These are phyloP conservation scores for Breviolum minutum DNA, from an alignment of 73 alveolate species.

Conservation along the genomic window DNA sequence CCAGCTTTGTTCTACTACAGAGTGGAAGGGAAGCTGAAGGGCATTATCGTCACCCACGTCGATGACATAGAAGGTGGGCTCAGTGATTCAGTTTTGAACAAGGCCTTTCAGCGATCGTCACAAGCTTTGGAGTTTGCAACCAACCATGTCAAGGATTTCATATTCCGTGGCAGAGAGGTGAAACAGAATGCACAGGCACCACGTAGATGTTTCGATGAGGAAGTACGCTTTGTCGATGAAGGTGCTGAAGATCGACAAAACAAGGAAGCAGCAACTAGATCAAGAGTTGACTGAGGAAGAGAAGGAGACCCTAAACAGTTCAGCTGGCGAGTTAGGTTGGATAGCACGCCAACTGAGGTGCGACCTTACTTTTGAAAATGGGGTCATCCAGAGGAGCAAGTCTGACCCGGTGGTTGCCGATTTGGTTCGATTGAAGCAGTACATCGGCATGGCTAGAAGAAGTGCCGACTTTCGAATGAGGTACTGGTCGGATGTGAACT, in stretches of 20 bases:
- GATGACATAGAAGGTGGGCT: neutral
- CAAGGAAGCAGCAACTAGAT: neutral
- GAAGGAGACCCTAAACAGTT: neutral
- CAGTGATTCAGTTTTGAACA: neutral
- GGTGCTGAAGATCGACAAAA: neutral
- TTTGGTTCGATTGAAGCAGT: neutral
- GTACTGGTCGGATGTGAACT: neutral
- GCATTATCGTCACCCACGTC: neutral
- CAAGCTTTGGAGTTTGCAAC: neutral
- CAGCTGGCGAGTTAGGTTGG: neutral
- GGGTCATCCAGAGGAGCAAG: neutral
- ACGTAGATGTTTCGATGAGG: neutral
- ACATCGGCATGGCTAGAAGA: neutral
- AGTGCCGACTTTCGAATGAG: neutral
- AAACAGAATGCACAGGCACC: neutral
- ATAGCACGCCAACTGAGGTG: neutral
- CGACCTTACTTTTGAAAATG: constrained; percentile 2
- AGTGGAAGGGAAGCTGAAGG: neutral
- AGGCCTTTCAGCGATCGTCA: neutral
- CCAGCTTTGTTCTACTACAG: constrained; percentile 9
- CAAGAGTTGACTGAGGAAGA: neutral
- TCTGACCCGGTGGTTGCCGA: neutral
- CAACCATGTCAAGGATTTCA: constrained; percentile 14
- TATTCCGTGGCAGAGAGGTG: neutral
- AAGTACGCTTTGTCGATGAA: neutral